phyloP scores from a whole-genome alignment of 805 yeast genomes.

The Metschnikowia continentalis region DNA sequence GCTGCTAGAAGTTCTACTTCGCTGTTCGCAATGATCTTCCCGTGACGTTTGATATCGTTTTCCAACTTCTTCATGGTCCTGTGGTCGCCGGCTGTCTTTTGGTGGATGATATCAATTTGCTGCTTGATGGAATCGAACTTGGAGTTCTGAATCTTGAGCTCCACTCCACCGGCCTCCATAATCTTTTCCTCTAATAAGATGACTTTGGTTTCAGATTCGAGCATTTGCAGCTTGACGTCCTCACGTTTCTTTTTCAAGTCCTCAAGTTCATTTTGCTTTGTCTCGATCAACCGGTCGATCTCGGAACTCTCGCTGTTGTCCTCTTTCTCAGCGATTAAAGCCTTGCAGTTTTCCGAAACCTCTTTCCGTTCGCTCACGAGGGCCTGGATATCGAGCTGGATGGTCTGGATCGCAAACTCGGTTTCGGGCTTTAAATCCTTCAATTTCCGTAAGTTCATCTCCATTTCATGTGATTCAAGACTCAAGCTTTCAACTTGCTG shows the following conservation, averaged over 20 bases:
- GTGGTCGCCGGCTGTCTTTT: conserved; percentile 54
- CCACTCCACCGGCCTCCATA: conserved; percentile 88
- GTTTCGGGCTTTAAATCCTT: conserved; percentile 68
- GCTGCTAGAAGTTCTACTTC: conserved; percentile 40
- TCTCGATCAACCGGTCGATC: conserved; percentile 38
- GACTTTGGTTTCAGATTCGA: conserved; percentile 53
- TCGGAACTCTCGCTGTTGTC: conserved; percentile 22
- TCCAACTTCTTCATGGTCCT: conserved; percentile 56
- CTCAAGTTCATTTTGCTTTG: conserved; percentile 22
- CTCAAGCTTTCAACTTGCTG: conserved; percentile 46
- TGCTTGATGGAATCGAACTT: conserved; percentile 74
- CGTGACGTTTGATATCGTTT: conserved; percentile 56
- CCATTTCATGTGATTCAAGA: conserved; percentile 55
- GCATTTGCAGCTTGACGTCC: conserved; percentile 49
- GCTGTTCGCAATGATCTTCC: conserved; percentile 44
- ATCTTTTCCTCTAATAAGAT: conserved; percentile 66
- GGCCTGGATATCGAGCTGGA: conserved; percentile 61
- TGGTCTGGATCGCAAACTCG: conserved; percentile 56
- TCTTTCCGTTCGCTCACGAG: conserved; percentile 50
- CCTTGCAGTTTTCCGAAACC: conserved; percentile 41
- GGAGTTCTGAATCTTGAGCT: conserved; percentile 71
- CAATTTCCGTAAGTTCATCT: conserved; percentile 50
- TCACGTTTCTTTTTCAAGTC: conserved; percentile 17
- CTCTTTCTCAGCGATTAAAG: conserved; percentile 37
- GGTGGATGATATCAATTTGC: conserved; percentile 55